These are phyloP conservation scores for Fusarium sp. DNA, from an alignment of 2,329 filamentous ascomycete species.

Conservation along the genomic window DNA sequence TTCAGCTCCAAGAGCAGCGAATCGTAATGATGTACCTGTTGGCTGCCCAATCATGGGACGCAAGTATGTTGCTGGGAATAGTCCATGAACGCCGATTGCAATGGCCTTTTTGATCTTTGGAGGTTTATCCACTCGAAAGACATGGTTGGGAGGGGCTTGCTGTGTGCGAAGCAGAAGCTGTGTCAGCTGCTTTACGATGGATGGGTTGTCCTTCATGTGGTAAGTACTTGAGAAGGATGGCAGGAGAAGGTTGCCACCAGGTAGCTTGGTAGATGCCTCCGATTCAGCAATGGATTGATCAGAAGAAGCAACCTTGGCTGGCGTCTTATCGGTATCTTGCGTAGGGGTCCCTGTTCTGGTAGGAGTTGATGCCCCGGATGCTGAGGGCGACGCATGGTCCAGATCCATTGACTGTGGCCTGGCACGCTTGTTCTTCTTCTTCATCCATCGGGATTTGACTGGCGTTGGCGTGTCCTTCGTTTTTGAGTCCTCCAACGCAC, in stretches of 20 bases:
- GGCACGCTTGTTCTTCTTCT: constrained; percentile 58
- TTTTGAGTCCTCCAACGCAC: constrained; percentile 41
- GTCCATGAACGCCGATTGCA: constrained; percentile 93
- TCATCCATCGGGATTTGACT: constrained; percentile 49
- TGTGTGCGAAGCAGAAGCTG: constrained; percentile 67
- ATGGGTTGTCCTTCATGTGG: constrained; percentile 72
- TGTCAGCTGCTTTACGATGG: constrained; percentile 74
- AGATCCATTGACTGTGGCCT: constrained; percentile 62
- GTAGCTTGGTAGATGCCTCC: constrained; percentile 56
- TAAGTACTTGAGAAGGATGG: constrained; percentile 79
- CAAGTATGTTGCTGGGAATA: constrained; percentile 88
- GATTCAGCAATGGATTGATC: constrained; percentile 54
- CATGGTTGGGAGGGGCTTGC: constrained; percentile 72
- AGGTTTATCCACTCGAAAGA: constrained; percentile 75
- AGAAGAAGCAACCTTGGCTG: constrained; percentile 35
- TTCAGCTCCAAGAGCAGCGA: constrained; percentile 86
- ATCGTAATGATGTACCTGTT: constrained; percentile 93
- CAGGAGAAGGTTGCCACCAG: constrained; percentile 72
- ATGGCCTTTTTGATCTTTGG: constrained; percentile 85
- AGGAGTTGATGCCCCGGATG: constrained; percentile 40
- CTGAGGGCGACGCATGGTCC: constrained; percentile 52
- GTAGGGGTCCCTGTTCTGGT: constrained; percentile 24
- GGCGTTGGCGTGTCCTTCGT: constrained; percentile 47
- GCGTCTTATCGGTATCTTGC: constrained; percentile 32
- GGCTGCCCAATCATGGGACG: constrained; percentile 94